These are phyloP conservation scores for Xylaria scruposa DNA, from an alignment of 495 filamentous ascomycete genomes.

Conservation along the genomic window DNA sequence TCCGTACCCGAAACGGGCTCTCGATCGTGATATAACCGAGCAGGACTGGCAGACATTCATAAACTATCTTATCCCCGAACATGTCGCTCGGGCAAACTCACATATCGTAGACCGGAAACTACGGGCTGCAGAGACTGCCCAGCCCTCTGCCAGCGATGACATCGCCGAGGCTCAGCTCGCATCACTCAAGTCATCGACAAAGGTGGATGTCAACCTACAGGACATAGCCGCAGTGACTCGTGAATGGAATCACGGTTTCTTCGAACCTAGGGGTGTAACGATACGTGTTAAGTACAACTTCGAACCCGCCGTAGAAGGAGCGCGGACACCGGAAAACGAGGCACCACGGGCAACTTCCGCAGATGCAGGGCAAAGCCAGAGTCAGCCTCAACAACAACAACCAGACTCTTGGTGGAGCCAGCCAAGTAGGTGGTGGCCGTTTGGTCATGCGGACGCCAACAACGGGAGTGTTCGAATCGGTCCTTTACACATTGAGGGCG, in stretches of 20 bases:
- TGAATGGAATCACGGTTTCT: constrained; percentile 62
- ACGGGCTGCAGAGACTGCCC: constrained; percentile 36
- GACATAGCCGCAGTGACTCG: constrained; percentile 44
- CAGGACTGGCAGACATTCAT: constrained; percentile 60
- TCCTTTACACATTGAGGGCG: constrained; percentile 45
- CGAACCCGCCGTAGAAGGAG: constrained; percentile 1
- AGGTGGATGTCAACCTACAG: constrained; percentile 18
- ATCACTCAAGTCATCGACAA: constrained; percentile 34
- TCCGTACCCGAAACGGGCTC: constrained; percentile 42
- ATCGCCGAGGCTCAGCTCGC: constrained; percentile 47
- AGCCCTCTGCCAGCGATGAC: constrained; percentile 30
- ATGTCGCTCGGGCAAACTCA: constrained; percentile 41
- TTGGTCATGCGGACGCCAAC: constrained; percentile 29
- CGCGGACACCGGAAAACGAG: neutral
- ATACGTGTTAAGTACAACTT: constrained; percentile 3
- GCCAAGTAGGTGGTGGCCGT: constrained; percentile 28
- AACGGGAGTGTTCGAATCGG: constrained; percentile 38
- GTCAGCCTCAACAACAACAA: constrained; percentile 19
- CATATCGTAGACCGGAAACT: constrained; percentile 47
- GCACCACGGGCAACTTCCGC: constrained; percentile 4
- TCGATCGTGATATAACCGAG: constrained; percentile 44
- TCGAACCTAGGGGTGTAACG: constrained; percentile 47
- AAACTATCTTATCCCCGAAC: constrained; percentile 50
- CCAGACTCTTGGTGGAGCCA: neutral
- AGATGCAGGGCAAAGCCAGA: constrained; percentile 13